These are phyloP conservation scores for Kregervanrija fluxuum DNA, from an alignment of 805 yeast species.

Conservation along the genomic window DNA sequence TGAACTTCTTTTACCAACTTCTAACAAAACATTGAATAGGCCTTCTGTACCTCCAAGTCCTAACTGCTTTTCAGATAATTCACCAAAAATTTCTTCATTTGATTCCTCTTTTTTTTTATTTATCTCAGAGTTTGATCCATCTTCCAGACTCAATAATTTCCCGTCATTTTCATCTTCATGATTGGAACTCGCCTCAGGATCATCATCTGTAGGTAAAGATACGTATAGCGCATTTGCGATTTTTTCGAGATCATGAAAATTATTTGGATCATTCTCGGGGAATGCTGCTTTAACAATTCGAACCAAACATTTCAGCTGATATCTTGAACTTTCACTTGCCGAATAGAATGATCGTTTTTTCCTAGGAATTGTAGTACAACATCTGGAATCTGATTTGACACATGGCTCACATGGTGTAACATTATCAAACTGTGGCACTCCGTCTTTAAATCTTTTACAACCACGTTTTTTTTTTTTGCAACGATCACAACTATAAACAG, in stretches of 20 bases:
- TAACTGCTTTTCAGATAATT: conserved; percentile 10
- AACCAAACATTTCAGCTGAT: conserved; percentile 29
- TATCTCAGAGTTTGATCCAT: conserved; percentile 6
- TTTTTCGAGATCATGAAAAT: conserved; percentile 27
- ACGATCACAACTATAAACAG: conserved; percentile 30
- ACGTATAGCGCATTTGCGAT: conserved; percentile 19
- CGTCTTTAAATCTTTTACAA: conserved; percentile 23
- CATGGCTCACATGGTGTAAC: conserved; percentile 26
- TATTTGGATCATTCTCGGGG: conserved; percentile 31
- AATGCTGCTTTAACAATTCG: conserved; percentile 26
- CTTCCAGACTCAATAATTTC: not conserved
- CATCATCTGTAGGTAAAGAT: conserved; percentile 13
- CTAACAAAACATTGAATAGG: conserved; percentile 10
- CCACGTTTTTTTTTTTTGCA: conserved; percentile 30
- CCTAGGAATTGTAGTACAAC: conserved; percentile 27
- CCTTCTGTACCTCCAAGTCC: conserved; percentile 11
- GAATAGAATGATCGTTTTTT: conserved; percentile 27
- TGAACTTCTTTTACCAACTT: conserved; percentile 8
- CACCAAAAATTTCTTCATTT: not conserved
- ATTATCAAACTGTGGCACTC: conserved; percentile 18
- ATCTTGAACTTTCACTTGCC: conserved; percentile 26
- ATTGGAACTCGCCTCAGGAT: not conserved
- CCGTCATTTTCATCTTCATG: not conserved
- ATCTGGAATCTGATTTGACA: conserved; percentile 16
- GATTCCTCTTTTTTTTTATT: conserved; percentile 9